Percentiles rank a stretch among this genome's conserved stretches.
These are phyloP conservation scores for Stentor coeruleus DNA, from an alignment of 73 alveolate genomes.

Conservation along the genomic window DNA sequence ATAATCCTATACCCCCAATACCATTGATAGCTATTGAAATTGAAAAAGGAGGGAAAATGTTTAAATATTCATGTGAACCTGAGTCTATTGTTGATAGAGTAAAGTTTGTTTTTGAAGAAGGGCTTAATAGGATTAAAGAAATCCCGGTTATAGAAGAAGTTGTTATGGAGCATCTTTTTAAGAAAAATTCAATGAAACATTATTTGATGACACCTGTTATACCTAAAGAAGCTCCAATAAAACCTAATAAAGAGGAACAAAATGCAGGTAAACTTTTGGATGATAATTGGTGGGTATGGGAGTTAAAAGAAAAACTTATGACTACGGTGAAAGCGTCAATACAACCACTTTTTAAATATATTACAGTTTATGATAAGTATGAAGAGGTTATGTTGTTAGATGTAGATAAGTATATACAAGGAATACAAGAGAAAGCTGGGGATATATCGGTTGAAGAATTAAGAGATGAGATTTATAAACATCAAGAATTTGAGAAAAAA, in stretches of 20 bases:
- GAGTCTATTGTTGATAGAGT: neutral
- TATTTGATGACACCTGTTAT: neutral
- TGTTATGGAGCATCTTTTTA: neutral
- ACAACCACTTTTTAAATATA: neutral
- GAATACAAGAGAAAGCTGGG: neutral
- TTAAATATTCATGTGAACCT: neutral
- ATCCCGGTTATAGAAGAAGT: neutral
- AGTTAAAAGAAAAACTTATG: neutral
- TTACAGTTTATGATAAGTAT: neutral
- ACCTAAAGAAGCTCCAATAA: neutral
- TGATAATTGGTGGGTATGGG: neutral
- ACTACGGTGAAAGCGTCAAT: neutral
- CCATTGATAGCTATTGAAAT: neutral
- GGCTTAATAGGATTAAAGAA: neutral
- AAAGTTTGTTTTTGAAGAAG: neutral
- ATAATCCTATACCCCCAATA: neutral
- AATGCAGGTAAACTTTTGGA: neutral
- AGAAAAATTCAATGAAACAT: neutral
- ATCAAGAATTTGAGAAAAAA: constrained; percentile 73
- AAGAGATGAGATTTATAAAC: constrained; percentile 35
- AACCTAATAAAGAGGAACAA: neutral
- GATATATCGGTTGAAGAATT: neutral
- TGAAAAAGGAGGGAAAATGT: neutral
- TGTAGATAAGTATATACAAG: no score
- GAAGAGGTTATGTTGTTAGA: neutral